Percentiles rank a stretch among this genome's conserved stretches.
Evolutionary conservation across 208 protist genomes (phyloP).

Genomic region (Acanthamoeba rhysodes): DNA sequence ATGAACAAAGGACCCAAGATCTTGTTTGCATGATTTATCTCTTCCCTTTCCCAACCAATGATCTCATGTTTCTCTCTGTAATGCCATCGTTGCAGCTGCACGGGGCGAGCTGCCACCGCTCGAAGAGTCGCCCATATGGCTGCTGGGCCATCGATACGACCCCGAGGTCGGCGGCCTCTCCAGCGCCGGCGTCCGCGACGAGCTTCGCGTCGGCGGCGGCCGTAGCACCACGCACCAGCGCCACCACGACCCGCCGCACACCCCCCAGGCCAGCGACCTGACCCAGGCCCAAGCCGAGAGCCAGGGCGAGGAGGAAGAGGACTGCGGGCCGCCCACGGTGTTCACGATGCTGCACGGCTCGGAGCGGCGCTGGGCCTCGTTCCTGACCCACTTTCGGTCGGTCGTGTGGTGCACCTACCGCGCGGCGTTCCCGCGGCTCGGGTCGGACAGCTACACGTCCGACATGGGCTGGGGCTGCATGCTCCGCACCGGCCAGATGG

Average conservation of each 20-base stretch:
- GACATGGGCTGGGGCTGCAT: conserved; percentile 95
- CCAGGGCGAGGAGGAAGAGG: background rate
- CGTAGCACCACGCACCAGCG: background rate
- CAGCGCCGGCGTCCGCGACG: background rate
- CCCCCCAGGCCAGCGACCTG: background rate
- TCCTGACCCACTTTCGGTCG: conserved; percentile 27
- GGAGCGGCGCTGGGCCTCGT: conserved; percentile 20
- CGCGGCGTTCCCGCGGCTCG: conserved; percentile 46
- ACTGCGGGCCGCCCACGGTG: background rate
- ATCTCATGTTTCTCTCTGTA: background rate
- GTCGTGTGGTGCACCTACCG: conserved; percentile 71
- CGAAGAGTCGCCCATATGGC: conserved; percentile 1
- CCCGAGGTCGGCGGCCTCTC: background rate
- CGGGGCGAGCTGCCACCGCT: background rate
- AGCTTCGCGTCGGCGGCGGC: background rate
- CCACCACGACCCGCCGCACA: background rate
- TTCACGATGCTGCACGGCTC: conserved; percentile 31
- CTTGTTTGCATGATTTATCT: background rate
- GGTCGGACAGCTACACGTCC: conserved; percentile 58
- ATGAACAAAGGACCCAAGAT: background rate
- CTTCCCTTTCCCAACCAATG: background rate
- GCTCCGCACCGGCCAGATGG: conserved; percentile 94
- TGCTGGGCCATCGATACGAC: conserved; percentile 21
- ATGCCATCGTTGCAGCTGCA: background rate
- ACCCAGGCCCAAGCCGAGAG: no score